Evolutionary conservation across 2,329 filamentous ascomycete species (phyloP).

Genomic region (Chalara sp.): DNA sequence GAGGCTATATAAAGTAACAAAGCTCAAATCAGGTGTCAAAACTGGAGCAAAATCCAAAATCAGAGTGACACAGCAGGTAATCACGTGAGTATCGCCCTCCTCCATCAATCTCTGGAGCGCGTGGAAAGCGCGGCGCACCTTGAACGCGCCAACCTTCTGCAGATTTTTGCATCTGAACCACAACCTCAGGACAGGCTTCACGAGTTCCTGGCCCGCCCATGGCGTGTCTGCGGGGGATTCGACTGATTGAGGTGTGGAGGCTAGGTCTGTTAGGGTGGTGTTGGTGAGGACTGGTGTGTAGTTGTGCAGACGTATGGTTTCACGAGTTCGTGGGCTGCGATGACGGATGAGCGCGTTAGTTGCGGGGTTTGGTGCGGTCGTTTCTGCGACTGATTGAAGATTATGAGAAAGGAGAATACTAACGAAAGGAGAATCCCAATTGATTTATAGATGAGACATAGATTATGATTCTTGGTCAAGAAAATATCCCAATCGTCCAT

Average conservation of each 20-base stretch:
- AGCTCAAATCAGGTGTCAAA: too few relatives aligned
- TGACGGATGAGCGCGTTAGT: conserved; percentile 66
- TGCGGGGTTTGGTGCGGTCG: conserved; percentile 50
- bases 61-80: too few relatives aligned
- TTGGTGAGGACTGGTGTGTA: conserved; percentile 78
- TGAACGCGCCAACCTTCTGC: conserved; percentile 88
- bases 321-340: conserved; percentile 67
- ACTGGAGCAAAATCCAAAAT: too few relatives aligned
- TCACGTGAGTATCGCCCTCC: too few relatives aligned
- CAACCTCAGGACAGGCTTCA: conserved; percentile 61
- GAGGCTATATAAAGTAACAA: too few relatives aligned
- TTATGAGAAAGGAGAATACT: too few relatives aligned
- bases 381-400: conserved; percentile 28
- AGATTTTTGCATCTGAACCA: conserved; percentile 97
- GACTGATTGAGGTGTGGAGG: conserved; percentile 61
- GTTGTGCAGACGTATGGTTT: conserved; percentile 70
- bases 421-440: too few relatives aligned
- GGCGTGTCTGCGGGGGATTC: conserved; percentile 48
- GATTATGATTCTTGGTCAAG: too few relatives aligned
- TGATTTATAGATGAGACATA: too few relatives aligned
- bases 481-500: too few relatives aligned
- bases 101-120: conserved; percentile 64
- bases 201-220: conserved; percentile 49
- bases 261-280: conserved; percentile 64
- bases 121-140: conserved; percentile 87